A percentile compares a stretch with the other conserved stretches of the same genome.
Evolutionary conservation across 768 basidiomycete genomes (phyloP).

Genomic region (Pleurotus citrinopileatus): DNA sequence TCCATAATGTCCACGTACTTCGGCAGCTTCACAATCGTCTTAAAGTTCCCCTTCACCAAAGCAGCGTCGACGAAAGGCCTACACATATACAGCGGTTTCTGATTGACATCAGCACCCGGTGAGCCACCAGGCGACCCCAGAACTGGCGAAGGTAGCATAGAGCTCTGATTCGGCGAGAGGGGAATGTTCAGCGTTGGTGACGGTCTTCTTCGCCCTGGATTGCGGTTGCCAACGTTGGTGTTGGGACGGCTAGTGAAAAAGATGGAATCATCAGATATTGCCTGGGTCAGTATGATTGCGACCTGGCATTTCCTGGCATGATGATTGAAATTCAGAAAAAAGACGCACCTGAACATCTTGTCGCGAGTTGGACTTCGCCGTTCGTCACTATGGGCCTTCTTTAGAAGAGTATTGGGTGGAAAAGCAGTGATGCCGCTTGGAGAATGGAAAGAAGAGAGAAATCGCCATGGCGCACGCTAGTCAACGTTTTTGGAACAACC

Average conservation of each 20-base stretch:
- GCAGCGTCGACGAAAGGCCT: constrained; percentile 95
- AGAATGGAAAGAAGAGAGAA: neutral
- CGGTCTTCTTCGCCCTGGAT: constrained; percentile 21
- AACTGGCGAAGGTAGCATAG: constrained; percentile 31
- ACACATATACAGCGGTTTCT: constrained; percentile 84
- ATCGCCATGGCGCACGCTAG: no score
- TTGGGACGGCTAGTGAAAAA: neutral
- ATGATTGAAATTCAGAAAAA: neutral
- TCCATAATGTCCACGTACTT: constrained; percentile 96
- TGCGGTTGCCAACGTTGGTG: constrained; percentile 14
- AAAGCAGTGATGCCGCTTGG: neutral
- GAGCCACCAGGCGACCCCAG: constrained; percentile 35
- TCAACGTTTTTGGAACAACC: no score
- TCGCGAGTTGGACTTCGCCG: no score
- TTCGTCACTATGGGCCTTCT: neutral
- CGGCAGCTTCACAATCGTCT: constrained; percentile 94
- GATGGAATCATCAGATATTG: neutral
- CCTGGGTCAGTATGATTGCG: no score
- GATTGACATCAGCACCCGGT: constrained; percentile 9
- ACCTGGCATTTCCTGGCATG: no score
- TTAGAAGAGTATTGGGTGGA: no score
- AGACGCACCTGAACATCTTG: neutral
- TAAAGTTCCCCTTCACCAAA: constrained; percentile 96
- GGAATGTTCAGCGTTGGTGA: constrained; percentile 33
- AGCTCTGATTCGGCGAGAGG: constrained; percentile 24